These are phyloP conservation scores for Lunasporangiospora selenospora DNA, from an alignment of 192 early-diverging fungal genomes.

Conservation along the genomic window DNA sequence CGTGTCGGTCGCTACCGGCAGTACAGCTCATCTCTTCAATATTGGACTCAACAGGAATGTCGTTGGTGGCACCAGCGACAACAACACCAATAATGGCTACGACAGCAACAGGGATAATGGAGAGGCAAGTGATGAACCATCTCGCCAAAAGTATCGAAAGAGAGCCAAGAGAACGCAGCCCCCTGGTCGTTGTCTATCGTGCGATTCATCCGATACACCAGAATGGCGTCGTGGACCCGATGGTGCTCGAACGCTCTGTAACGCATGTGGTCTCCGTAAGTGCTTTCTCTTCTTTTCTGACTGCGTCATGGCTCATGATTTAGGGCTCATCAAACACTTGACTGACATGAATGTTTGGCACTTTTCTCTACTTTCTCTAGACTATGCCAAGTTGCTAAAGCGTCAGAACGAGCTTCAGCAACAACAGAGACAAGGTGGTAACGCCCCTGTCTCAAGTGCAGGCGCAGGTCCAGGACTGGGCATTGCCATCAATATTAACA, in stretches of 20 bases:
- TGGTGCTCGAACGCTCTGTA: slow-evolving; percentile 91
- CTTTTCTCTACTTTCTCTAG: slow-evolving; percentile 6
- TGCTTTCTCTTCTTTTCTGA: slow-evolving; percentile 8
- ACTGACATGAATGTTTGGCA: not conserved
- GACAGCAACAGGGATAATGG: too few species aligned
- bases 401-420: slow-evolving; percentile 19
- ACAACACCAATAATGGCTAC: too few species aligned
- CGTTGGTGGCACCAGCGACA: too few species aligned
- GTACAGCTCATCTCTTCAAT: too few species aligned
- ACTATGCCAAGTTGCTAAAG: slow-evolving; percentile 39
- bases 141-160: slow-evolving; percentile 38
- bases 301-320: not conserved
- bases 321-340: not conserved
- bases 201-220: slow-evolving; percentile 87
- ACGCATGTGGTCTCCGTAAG: slow-evolving; percentile 92
- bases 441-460: too few species aligned
- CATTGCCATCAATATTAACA: too few species aligned
- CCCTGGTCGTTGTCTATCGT: slow-evolving; percentile 76
- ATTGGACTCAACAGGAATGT: too few species aligned
- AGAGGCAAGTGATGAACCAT: too few species aligned
- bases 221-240: slow-evolving; percentile 95
- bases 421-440: too few species aligned
- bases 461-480: too few species aligned
- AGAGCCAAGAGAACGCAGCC: slow-evolving; percentile 62
- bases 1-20: too few species aligned